A percentile compares a stretch with the other conserved stretches of the same genome.
Conservation (phyloP, 2,329 filamentous ascomycete species). For the Aspergillus transmontanensis region DNA sequence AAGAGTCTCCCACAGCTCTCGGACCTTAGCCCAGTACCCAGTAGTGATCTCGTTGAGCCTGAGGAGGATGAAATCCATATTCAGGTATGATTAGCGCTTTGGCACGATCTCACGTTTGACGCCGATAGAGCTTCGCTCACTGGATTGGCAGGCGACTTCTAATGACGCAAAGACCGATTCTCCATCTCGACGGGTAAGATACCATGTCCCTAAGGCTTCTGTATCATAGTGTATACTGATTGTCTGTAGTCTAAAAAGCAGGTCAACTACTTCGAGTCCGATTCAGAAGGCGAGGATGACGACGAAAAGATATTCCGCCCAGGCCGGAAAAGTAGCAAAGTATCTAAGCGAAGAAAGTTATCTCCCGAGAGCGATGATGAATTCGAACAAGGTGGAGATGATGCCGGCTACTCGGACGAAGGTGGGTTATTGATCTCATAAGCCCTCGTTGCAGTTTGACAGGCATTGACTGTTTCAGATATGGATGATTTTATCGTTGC, state of each 20-base stretch:
- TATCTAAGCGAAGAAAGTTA: conserved; percentile 62
- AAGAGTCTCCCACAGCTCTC: conserved; percentile 42
- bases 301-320: conserved; percentile 72
- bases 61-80: conserved; percentile 62
- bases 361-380: conserved; percentile 70
- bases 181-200: conserved; percentile 74
- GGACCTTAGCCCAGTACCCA: conserved; percentile 72
- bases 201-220: conserved; percentile 9
- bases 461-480: conserved; percentile 52
- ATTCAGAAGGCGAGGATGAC: conserved; percentile 68
- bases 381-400: conserved; percentile 62
- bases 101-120: conserved; percentile 44
- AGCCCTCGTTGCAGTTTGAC: neutral
- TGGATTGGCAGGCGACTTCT: conserved; percentile 42
- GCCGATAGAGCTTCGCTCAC: conserved; percentile 35
- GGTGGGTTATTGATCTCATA: conserved; percentile 42
- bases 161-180: conserved; percentile 58
- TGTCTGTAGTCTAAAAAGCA: conserved; percentile 58
- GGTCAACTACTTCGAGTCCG: conserved; percentile 79
- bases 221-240: neutral
- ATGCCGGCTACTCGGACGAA: conserved; percentile 50
- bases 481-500: conserved; percentile 86
- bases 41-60: conserved; percentile 73
- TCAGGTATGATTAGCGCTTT: conserved; percentile 42
- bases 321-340: conserved; percentile 48